Conservation (phyloP, 2,329 filamentous ascomycete genomes). For the Diaporthe destruens region DNA sequence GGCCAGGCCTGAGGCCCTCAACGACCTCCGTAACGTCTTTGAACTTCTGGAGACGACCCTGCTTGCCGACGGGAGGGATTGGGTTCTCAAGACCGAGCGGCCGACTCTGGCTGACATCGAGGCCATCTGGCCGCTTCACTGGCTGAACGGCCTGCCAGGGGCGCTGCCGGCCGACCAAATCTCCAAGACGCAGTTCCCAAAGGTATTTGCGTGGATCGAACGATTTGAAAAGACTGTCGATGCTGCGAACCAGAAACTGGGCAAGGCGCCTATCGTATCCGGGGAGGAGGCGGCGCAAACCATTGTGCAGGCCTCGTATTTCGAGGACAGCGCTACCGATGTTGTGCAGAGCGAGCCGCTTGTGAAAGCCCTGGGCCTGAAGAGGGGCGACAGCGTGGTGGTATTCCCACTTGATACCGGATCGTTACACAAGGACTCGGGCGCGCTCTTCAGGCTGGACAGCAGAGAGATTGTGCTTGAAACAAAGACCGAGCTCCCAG, state of each 20-base stretch:
- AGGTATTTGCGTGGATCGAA: constrained; percentile 72
- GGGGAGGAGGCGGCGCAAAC: constrained; percentile 66
- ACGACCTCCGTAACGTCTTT: constrained; percentile 66
- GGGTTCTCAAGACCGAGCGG: constrained; percentile 67
- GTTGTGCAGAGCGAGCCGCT: constrained; percentile 65
- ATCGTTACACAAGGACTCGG: constrained; percentile 68
- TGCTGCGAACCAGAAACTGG: constrained; percentile 53
- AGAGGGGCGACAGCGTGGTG: constrained; percentile 66
- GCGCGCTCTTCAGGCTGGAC: constrained; percentile 65
- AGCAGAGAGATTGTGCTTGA: constrained; percentile 70
- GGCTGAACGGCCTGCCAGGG: constrained; percentile 69
- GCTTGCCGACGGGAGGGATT: constrained; percentile 74
- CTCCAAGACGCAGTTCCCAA: constrained; percentile 66
- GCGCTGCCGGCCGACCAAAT: constrained; percentile 67
- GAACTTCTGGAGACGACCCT: constrained; percentile 71
- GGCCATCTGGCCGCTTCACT: constrained; percentile 76
- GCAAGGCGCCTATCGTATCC: constrained; percentile 57
- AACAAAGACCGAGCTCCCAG: constrained; percentile 55
- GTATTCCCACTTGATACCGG: constrained; percentile 75
- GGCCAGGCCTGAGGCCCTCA: constrained; percentile 66
- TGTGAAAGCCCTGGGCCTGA: constrained; percentile 60
- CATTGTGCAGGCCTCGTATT: constrained; percentile 60
- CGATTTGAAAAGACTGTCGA: constrained; percentile 68
- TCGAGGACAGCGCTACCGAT: constrained; percentile 54
- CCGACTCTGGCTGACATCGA: constrained; percentile 77